Evolutionary conservation across 2,329 filamentous ascomycete genomes (phyloP), one percentile per base, ranked within the genome.

Genomic region (Fusarium vanettenii): DNA sequence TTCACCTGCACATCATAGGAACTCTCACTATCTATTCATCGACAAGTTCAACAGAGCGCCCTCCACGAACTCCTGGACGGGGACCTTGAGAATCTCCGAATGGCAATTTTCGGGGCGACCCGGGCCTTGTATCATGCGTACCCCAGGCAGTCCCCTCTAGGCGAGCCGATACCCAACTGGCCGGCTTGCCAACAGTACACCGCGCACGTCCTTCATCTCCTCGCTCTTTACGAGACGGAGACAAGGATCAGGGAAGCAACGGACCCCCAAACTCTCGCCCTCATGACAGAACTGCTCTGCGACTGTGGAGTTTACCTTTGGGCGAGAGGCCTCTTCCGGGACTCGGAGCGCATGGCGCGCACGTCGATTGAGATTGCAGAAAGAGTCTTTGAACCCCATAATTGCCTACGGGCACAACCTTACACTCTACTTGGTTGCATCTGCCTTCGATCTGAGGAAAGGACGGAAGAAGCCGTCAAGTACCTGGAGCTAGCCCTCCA

Each of bases 91-190:
- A n/a, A 13, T 9, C 10, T 55, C 1, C 50, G 9, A 0, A 11
- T 18, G 0, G 50, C 50, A 5, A 0, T 55, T 11, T 55, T 3
- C 6, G 50, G 27, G 0, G 27, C 50, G 0, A 18, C 14, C 5
- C 50, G 14, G 10, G 18, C 9, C 0, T 13, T 55, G 50, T 31
- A 55, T 14, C 6, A 20, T n/a, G 50, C 27, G 0, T 55, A 55
- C 14, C 50, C 50, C 5, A 10, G 50, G 3, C 50, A 55, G 7
- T 55, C 3, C 18, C 50, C 50, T 8, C 50, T 55, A 5, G 50
- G 50, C 50, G 5, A 29, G 10, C 27, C 50, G 3, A 55, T 55
- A 14, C 50, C 50, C 9, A 31, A 55, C 25, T 55, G 50, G 50
- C 9, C 25, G 2, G 10, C 18, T 31, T 55, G 50, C 18, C 27